A percentile compares a stretch with the other conserved stretches of the same genome.
These are phyloP conservation scores for Lanmaoa rubissima DNA, from an alignment of 768 basidiomycete species.

Conservation along the genomic window DNA sequence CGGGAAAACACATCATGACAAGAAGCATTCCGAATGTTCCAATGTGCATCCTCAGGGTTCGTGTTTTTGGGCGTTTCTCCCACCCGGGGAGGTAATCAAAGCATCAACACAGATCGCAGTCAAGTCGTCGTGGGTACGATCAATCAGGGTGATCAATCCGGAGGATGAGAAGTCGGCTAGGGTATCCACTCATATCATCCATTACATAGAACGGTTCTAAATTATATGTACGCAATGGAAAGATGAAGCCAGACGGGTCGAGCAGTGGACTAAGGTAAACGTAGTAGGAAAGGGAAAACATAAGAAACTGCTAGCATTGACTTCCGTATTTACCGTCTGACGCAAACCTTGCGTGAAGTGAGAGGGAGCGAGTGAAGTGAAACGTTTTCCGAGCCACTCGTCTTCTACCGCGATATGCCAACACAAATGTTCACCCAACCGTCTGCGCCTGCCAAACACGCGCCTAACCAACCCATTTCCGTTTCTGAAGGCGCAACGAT, in stretches of 20 bases:
- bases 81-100: neutral
- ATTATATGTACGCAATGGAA: conserved; percentile 10
- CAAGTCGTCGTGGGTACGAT: neutral
- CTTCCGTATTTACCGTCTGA: neutral
- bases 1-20: neutral
- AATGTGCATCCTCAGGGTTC: neutral
- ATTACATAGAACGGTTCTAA: conserved; percentile 12
- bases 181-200: conserved; percentile 11
- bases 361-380: neutral
- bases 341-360: neutral
- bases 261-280: conserved; percentile 4
- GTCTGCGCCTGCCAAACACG: conserved; percentile 88
- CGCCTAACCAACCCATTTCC: conserved; percentile 93
- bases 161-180: neutral
- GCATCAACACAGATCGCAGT: neutral
- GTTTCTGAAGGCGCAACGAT: conserved; percentile 78
- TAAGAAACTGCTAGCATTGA: neutral
- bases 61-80: neutral
- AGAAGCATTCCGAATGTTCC: neutral
- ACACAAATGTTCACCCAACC: conserved; percentile 94
- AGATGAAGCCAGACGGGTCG: neutral
- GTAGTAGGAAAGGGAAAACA: neutral
- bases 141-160: neutral
- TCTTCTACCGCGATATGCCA: conserved; percentile 43
- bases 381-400: neutral